Evolutionary conservation across 2,329 filamentous ascomycete genomes (phyloP).

Genomic region (Didymellaceae sp.): DNA sequence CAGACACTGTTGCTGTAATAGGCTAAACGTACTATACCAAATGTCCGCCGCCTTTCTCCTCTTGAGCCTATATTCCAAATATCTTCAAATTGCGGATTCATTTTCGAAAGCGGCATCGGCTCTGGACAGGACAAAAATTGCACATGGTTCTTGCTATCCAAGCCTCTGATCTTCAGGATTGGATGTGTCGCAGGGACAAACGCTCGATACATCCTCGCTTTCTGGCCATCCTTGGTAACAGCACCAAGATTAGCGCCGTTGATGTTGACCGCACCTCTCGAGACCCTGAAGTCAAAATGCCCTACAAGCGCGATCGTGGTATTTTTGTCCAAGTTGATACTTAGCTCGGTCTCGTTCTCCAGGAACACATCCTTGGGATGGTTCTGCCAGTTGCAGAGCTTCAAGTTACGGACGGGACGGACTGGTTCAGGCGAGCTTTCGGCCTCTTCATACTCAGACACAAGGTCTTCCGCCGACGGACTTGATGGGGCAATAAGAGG

Average conservation of each 20-base stretch:
- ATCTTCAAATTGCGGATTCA: conserved; percentile 71
- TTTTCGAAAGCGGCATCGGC: conserved; percentile 61
- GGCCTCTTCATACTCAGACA: conserved; percentile 28
- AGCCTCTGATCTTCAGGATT: conserved; percentile 65
- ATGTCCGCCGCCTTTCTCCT: conserved; percentile 32
- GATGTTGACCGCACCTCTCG: conserved; percentile 67
- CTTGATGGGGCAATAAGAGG: conserved; percentile 24
- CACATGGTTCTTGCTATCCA: conserved; percentile 62
- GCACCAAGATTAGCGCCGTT: conserved; percentile 67
- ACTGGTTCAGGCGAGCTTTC: conserved; percentile 25
- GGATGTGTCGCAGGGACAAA: conserved; percentile 73
- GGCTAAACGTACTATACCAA: conserved; percentile 40
- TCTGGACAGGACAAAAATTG: conserved; percentile 55
- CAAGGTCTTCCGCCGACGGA: conserved; percentile 20
- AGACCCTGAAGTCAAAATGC: conserved; percentile 69
- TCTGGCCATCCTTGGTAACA: conserved; percentile 36
- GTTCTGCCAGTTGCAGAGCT: conserved; percentile 44
- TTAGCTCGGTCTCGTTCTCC: conserved; percentile 35
- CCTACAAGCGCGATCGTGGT: conserved; percentile 59
- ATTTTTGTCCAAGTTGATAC: conserved; percentile 38
- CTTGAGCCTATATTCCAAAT: conserved; percentile 65
- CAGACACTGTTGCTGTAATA: not conserved
- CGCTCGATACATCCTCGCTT: conserved; percentile 55
- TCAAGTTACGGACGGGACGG: conserved; percentile 26
- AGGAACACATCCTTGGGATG: conserved; percentile 28